A percentile compares a stretch with the other conserved stretches of the same genome.
Conservation (phyloP, 176 grass and related monocot species). For the Guadua angustifolia region DNA sequence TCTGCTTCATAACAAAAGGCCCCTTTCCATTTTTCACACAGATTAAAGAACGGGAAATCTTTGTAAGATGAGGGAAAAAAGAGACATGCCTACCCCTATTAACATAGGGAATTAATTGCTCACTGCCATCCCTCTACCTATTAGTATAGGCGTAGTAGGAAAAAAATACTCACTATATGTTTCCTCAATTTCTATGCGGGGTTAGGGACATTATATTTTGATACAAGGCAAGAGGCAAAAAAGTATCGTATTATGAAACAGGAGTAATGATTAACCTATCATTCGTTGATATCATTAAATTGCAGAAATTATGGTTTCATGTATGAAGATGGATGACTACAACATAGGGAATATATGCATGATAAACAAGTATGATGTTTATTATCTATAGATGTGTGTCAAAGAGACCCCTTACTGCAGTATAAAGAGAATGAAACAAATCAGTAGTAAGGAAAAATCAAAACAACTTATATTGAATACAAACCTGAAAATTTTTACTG, state of each 20-base stretch:
- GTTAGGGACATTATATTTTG: not conserved
- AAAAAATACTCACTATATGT: not conserved
- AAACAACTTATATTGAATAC: conserved; percentile 10
- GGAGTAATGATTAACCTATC: not conserved
- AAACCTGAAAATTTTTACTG: conserved; percentile 98
- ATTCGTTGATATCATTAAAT: not conserved
- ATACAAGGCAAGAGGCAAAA: not conserved
- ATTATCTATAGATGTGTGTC: conserved; percentile 3
- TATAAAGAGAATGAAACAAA: conserved; percentile 6
- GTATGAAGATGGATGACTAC: not conserved
- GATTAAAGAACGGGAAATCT: conserved; percentile 20
- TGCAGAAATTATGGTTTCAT: conserved; percentile 18
- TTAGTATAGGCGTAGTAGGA: not conserved
- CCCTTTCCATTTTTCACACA: not conserved
- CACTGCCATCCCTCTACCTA: not conserved
- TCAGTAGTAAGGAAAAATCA: not conserved
- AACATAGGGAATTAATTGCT: conserved; percentile 1
- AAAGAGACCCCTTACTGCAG: not conserved
- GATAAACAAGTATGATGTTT: not conserved
- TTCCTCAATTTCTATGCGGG: not conserved
- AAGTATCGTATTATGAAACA: conserved; percentile 5
- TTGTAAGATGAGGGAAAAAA: not conserved
- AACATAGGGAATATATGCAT: not conserved
- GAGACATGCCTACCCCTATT: not conserved
- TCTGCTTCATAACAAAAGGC: conserved; percentile 14